Evolutionary conservation across 345 rosid species (phyloP).

Genomic region (Cardamine occulta): DNA sequence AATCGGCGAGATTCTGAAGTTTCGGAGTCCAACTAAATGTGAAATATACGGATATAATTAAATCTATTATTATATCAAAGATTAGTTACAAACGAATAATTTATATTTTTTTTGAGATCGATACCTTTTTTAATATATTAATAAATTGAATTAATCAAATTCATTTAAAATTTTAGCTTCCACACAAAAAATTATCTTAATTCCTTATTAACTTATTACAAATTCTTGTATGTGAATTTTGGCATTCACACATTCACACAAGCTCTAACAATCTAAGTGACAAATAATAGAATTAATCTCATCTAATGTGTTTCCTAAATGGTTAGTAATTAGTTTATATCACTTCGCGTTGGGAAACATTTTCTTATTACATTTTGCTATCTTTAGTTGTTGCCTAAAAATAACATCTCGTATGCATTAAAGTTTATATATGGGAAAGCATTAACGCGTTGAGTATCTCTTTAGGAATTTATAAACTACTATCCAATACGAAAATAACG

Average conservation of each 20-base stretch:
- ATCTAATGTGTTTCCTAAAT: not conserved
- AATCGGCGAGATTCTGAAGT: not conserved
- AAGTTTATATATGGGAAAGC: not conserved
- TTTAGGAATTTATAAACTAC: constrained; percentile 5
- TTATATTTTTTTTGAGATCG: not conserved
- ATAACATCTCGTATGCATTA: not conserved
- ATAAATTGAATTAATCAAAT: not conserved
- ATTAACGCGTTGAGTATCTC: not conserved
- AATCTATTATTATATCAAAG: too few relatives aligned
- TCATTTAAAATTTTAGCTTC: not conserved
- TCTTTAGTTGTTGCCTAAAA: not conserved
- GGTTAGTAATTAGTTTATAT: not conserved
- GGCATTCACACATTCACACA: not conserved
- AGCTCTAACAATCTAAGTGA: not conserved
- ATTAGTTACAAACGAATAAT: not conserved
- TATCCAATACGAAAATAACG: constrained; percentile 13
- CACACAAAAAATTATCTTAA: not conserved
- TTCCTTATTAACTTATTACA: not conserved
- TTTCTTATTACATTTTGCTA: not conserved
- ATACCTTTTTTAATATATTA: not conserved
- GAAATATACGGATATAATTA: not conserved
- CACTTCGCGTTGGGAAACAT: not conserved
- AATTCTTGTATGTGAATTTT: not conserved
- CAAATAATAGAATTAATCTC: not conserved
- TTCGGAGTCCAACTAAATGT: not conserved